Conservation (phyloP, 352 stramenopile genomes). For the Globisporangium splendens region DNA sequence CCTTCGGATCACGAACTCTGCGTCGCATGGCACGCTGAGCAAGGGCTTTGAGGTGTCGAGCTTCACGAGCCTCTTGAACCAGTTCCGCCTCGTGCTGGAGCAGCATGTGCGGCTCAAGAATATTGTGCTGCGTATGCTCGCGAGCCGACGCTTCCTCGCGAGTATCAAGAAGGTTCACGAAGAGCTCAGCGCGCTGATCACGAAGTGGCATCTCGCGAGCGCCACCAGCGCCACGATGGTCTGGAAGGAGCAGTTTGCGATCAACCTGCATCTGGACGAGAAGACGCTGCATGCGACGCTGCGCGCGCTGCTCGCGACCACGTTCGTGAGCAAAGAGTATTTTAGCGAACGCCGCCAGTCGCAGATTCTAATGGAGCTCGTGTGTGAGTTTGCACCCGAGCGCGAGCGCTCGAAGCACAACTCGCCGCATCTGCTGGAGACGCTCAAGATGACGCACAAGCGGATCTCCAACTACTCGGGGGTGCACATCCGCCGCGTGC, state of each 20-base stretch:
- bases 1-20: slow-evolving; percentile 31
- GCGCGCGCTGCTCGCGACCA: slow-evolving; percentile 39
- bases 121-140: slow-evolving; percentile 29
- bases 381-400: slow-evolving; percentile 45
- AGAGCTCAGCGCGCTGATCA: slow-evolving; percentile 35
- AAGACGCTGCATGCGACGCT: slow-evolving; percentile 54
- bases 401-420: slow-evolving; percentile 25
- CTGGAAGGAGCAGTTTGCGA: slow-evolving; percentile 46
- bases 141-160: slow-evolving; percentile 43
- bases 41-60: slow-evolving; percentile 23
- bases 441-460: slow-evolving; percentile 60
- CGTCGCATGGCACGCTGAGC: slow-evolving; percentile 21
- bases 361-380: slow-evolving; percentile 50
- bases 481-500: slow-evolving; percentile 47
- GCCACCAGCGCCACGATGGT: slow-evolving; percentile 26
- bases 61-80: slow-evolving; percentile 43
- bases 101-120: slow-evolving; percentile 40
- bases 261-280: slow-evolving; percentile 55
- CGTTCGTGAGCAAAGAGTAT: slow-evolving; percentile 61
- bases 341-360: slow-evolving; percentile 42
- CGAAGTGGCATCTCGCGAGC: slow-evolving; percentile 25
- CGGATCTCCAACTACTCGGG: slow-evolving; percentile 45
- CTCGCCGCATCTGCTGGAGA: slow-evolving; percentile 51
- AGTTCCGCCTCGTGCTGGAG: slow-evolving; percentile 35
- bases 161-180: slow-evolving; percentile 30